phyloP scores from a whole-genome alignment of 2,329 filamentous ascomycete genomes.

The Fusarium napiforme region DNA sequence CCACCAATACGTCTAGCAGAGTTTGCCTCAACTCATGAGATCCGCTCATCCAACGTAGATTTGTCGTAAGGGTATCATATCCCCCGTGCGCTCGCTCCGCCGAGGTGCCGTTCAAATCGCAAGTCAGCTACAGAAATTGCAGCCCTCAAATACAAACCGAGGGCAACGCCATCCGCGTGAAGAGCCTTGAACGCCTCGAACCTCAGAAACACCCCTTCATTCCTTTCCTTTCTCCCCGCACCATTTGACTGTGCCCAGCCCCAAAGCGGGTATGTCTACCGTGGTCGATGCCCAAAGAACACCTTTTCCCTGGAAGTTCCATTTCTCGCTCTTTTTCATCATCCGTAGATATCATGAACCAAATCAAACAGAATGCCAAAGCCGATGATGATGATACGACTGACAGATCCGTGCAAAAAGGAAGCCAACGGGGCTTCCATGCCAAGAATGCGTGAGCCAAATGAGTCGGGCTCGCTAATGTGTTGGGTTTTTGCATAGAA shows the following conservation, averaged over 20 bases:
- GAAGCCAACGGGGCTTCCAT: slow-evolving; percentile 33
- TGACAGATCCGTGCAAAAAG: slow-evolving; percentile 42
- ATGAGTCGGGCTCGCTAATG: slow-evolving; percentile 33
- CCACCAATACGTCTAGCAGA: slow-evolving; percentile 43
- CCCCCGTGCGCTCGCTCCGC: slow-evolving; percentile 40
- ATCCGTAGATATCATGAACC: slow-evolving; percentile 46
- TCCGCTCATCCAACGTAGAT: slow-evolving; percentile 49
- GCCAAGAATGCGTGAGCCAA: slow-evolving; percentile 27
- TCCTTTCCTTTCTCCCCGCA: slow-evolving; percentile 33
- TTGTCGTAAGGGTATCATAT: slow-evolving; percentile 53
- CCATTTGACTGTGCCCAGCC: slow-evolving; percentile 35
- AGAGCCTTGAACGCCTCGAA: slow-evolving; percentile 45
- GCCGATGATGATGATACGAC: slow-evolving; percentile 47
- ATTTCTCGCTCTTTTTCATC: slow-evolving; percentile 44
- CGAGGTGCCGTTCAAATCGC: slow-evolving; percentile 41
- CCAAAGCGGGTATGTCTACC: slow-evolving; percentile 43
- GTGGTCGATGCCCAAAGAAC: slow-evolving; percentile 42
- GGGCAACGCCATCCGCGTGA: slow-evolving; percentile 40
- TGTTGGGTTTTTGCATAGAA: slow-evolving; percentile 20
- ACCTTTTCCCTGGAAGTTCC: slow-evolving; percentile 38
- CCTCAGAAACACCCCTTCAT: slow-evolving; percentile 29
- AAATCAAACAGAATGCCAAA: slow-evolving; percentile 48
- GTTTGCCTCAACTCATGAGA: slow-evolving; percentile 43
- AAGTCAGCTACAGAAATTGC: slow-evolving; percentile 43
- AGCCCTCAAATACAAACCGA: slow-evolving; percentile 44